These are phyloP conservation scores for Platismatia glauca DNA, from an alignment of 495 filamentous ascomycete species.

Conservation along the genomic window DNA sequence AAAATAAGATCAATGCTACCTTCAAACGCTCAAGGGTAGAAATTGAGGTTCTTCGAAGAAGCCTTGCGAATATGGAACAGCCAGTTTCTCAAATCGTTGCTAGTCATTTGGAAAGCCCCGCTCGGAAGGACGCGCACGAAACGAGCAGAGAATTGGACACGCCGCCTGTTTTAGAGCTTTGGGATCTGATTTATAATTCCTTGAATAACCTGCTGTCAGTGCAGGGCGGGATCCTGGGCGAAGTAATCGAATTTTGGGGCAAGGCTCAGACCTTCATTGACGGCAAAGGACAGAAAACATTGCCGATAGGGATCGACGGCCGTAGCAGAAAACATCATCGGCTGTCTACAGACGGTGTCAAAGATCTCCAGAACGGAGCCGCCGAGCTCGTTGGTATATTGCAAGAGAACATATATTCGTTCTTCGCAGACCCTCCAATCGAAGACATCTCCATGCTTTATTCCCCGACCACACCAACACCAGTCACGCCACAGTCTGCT, in stretches of 20 bases:
- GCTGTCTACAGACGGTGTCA: conserved; percentile 60
- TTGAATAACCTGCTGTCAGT: conserved; percentile 61
- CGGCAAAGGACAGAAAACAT: conserved; percentile 66
- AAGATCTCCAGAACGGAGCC: conserved; percentile 66
- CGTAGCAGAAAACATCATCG: conserved; percentile 75
- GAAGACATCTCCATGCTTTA: conserved; percentile 83
- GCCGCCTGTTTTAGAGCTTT: conserved; percentile 71
- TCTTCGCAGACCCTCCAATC: conserved; percentile 83
- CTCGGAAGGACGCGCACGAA: conserved; percentile 49
- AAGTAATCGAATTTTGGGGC: conserved; percentile 90
- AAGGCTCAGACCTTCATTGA: conserved; percentile 84
- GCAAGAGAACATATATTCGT: conserved; percentile 62
- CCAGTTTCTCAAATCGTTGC: conserved; percentile 60
- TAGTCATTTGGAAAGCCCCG: conserved; percentile 61
- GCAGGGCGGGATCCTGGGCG: conserved; percentile 69
- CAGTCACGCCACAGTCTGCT: conserved; percentile 27
- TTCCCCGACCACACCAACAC: conserved; percentile 62
- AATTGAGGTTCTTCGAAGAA: conserved; percentile 79
- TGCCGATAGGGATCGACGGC: conserved; percentile 78
- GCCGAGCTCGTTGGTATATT: conserved; percentile 74
- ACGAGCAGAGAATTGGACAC: conserved; percentile 56
- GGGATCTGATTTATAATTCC: conserved; percentile 72
- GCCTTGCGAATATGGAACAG: conserved; percentile 62
- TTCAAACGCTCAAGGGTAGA: conserved; percentile 80
- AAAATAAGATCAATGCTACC: conserved; percentile 65